Evolutionary conservation across 2,329 filamentous ascomycete genomes (phyloP), one percentile per base, ranked within the genome.

Genomic region (Colletotrichum kahawae): DNA sequence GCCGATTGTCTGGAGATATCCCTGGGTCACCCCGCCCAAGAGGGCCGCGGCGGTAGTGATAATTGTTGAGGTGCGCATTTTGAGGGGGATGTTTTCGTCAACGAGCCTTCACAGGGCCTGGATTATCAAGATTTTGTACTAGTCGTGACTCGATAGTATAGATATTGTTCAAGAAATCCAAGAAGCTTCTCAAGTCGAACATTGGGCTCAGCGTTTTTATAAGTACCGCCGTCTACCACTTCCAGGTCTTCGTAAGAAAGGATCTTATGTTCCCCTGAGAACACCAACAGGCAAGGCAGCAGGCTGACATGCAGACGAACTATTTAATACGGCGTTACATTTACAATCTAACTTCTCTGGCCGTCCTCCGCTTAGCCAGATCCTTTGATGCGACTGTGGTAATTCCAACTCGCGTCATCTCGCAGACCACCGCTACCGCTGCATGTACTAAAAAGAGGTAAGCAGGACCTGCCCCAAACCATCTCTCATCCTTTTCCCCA

Each of bases 61-160:
- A 29, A 56, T 13, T 24, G 43, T 57, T 27, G 59, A 56, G 48
- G 64, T 29, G 27, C 48, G 68, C 68, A 70, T 70, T 14, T 65
- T 24, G 21, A 56, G 24, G 4, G 6, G n/a, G 24, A 27, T 27
- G 24, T 27, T 27, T 27, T 27, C 24, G 5, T 27, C 24, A 27
- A 27, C 24, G 24, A 27, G 24, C 24, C 24, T 27, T 27, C 24
- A 27, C 24, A 27, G 24, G 24, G 24, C 38, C 5, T 43, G 14
- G 18, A 43, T 43, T 7, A 8, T 51, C 48, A 13, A 16, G 13
- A 16, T 16, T 36, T 36, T 14, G 34, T 36, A 16, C 16, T 36
- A 6, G 14, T 18, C 16, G 38, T n/a, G 3, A n/a, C 0, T 43
- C 0, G 38, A 0, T 6, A n/a, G 9, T 5, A 1, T 10, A 5